Percentiles rank a stretch among this genome's conserved stretches.
These are phyloP conservation scores for Myxozyma neotropica DNA, from an alignment of 805 yeast genomes.

Conservation along the genomic window DNA sequence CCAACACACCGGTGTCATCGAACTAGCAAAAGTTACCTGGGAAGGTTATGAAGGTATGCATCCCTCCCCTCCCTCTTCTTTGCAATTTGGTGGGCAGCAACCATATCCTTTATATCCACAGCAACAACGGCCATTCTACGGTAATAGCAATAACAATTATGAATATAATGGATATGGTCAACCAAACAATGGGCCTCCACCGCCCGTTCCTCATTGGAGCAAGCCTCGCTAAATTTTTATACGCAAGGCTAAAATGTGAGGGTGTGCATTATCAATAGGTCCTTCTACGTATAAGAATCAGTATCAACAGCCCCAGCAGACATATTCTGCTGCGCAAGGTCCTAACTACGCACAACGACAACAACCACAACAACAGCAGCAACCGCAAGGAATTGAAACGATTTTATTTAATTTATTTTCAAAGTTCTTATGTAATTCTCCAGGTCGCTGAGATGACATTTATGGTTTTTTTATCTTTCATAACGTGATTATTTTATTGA, in stretches of 20 bases:
- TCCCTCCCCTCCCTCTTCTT: background rate
- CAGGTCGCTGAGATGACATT: background rate
- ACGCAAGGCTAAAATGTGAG: background rate
- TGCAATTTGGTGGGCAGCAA: background rate
- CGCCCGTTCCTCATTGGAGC: conserved; percentile 9
- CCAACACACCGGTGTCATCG: conserved; percentile 29
- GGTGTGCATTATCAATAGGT: background rate
- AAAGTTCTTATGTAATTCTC: background rate
- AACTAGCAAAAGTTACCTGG: conserved; percentile 32
- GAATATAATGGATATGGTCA: conserved; percentile 14
- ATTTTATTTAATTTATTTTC: background rate
- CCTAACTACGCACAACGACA: background rate
- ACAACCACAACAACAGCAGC: background rate
- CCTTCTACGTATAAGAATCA: background rate
- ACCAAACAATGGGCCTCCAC: conserved; percentile 1
- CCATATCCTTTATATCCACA: background rate
- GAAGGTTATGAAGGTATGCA: conserved; percentile 25
- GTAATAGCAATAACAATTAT: background rate
- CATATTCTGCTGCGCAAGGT: background rate
- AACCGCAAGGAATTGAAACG: conserved; percentile 1
- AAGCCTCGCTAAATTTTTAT: conserved; percentile 1
- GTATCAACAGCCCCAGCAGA: background rate
- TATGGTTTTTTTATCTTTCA: background rate
- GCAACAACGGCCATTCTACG: background rate
- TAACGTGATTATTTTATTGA: too few relatives aligned